Evolutionary conservation across 164 flowering plant species (phyloP).

Genomic region (Nymphaea thermarum): DNA sequence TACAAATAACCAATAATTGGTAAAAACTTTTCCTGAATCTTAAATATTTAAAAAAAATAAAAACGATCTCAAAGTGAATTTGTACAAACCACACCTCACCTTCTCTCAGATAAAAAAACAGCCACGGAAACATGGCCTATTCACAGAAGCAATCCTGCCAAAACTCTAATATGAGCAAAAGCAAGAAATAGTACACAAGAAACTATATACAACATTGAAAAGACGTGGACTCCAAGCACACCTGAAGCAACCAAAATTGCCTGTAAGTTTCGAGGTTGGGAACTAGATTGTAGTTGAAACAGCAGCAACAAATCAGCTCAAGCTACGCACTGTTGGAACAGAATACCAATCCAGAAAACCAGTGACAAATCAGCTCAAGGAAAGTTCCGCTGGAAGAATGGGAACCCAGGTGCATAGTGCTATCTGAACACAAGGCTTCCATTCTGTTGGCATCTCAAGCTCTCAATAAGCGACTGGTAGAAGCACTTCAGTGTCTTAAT

Average conservation of each 20-base stretch:
- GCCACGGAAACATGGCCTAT: neutral
- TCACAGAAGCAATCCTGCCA: neutral
- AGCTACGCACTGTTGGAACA: neutral
- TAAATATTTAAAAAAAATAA: too few species aligned
- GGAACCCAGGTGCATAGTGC: conserved; percentile 14
- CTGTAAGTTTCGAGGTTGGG: neutral
- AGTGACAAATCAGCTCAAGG: too few species aligned
- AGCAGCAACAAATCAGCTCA: neutral
- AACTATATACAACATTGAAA: neutral
- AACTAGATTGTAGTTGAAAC: neutral
- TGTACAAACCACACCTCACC: neutral
- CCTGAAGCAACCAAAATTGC: neutral
- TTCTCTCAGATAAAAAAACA: neutral
- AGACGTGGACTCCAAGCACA: neutral
- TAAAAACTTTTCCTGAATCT: neutral
- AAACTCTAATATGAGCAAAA: neutral
- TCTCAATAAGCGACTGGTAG: conserved; percentile 78
- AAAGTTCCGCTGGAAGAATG: too few species aligned
- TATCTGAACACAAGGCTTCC: conserved; percentile 91
- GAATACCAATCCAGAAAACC: too few species aligned
- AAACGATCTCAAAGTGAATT: too few species aligned
- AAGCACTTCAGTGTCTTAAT: conserved; percentile 56
- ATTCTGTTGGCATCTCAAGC: conserved; percentile 63
- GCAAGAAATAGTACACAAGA: neutral
- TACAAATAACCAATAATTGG: too few species aligned